Evolutionary conservation across 2,329 filamentous ascomycete genomes (phyloP), one percentile per base, ranked within the genome.

Genomic region (Sclerotiophoma versabilis): DNA sequence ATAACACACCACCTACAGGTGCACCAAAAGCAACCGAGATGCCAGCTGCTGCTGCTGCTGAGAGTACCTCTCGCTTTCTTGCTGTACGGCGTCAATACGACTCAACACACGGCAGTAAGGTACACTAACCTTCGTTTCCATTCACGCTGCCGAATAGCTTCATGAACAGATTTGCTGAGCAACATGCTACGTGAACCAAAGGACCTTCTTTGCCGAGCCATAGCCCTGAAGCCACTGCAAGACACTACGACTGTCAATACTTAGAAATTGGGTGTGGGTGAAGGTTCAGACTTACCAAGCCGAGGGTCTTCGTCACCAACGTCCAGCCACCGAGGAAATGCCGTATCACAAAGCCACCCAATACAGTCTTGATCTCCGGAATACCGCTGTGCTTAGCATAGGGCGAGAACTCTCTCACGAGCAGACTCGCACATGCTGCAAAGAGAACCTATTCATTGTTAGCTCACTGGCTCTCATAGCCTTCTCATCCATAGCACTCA

Each of bases 181-280:
- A 98, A 77, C 95, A 98, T 55, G 93, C 93, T 19, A 98, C 93
- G 75, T 99, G 93, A 5, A 99, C 93, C 30, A 98, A 79, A 0
- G 93, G 93, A 1, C 93, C 93, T 80, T 99, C 93, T 75, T 98
- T 98, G 26, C 93, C 93, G 12, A 98, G 80, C 93, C 95, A 98
- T 81, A 99, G 88, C 44, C 93, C 93, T 5, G 93, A 97, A 62
- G 91, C 91, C 37, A 97, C 93, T 36, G 93, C 90, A 29, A 98
- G 84, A 73, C 92, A 93, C 86, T 96, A 56, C 11, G 2, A n/a
- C 20, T 9, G 52, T 65, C 36, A 75, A 72, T 60, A 42, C 37
- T 22, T 27, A 22, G 4, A 4, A 41, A 5, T n/a, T 9, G 1
- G 1, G 5, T 36, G n/a, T n/a, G 12, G 15, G 11, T 15, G 26